Evolutionary conservation across 257 asterid species (phyloP).

Genomic region (Catharanthus roseus): DNA sequence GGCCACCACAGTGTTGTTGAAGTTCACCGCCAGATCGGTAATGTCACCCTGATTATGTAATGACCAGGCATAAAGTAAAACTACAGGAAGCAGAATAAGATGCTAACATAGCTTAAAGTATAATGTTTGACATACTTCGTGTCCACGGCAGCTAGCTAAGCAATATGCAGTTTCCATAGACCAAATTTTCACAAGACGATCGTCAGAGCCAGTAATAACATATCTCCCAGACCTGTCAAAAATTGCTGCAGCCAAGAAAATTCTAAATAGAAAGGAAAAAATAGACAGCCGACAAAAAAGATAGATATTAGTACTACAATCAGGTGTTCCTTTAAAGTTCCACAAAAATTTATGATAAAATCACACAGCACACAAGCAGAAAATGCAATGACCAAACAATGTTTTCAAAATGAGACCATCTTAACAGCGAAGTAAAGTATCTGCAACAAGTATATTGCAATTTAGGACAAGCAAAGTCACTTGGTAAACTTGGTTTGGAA

Average conservation of each 20-base stretch:
- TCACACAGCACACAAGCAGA: background rate
- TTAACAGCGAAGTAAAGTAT: background rate
- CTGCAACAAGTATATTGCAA: background rate
- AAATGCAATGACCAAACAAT: background rate
- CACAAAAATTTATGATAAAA: background rate
- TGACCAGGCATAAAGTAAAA: slow-evolving; percentile 13
- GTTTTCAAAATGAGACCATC: background rate
- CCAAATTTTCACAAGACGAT: slow-evolving; percentile 96
- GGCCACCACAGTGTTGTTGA: slow-evolving; percentile 84
- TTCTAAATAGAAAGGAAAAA: too few species aligned
- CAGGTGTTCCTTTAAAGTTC: background rate
- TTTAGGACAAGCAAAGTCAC: background rate
- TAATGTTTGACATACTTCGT: slow-evolving; percentile 60
- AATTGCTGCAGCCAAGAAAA: slow-evolving; percentile 52
- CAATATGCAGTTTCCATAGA: slow-evolving; percentile 97
- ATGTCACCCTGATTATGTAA: slow-evolving; percentile 73
- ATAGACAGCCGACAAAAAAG: background rate
- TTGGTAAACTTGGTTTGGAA: too few species aligned
- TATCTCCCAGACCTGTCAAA: slow-evolving; percentile 92
- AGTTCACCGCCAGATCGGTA: slow-evolving; percentile 94
- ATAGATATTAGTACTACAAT: background rate
- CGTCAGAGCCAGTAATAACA: slow-evolving; percentile 97
- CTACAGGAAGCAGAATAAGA: slow-evolving; percentile 21
- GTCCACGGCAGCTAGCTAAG: slow-evolving; percentile 98
- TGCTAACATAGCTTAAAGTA: slow-evolving; percentile 13